phyloP scores from a whole-genome alignment of 208 protist genomes.

The Trichomonas gallinae region DNA sequence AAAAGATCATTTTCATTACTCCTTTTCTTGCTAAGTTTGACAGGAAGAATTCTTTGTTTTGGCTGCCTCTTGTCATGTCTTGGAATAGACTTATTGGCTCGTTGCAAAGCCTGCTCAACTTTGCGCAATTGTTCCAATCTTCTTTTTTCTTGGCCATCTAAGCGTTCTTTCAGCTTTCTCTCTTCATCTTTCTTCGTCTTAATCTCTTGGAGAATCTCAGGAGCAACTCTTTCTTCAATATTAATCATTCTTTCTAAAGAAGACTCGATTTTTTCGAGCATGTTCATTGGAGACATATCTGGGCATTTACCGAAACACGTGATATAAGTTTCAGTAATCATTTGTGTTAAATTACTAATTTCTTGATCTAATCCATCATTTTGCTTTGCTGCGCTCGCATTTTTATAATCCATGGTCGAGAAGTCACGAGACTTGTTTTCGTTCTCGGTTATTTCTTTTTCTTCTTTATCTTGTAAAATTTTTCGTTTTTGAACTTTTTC shows the following conservation, averaged over 20 bases:
- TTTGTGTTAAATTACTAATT: background rate
- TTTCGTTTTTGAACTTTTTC: background rate
- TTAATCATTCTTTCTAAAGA: background rate
- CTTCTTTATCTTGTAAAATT: background rate
- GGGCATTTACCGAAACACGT: background rate
- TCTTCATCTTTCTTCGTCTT: background rate
- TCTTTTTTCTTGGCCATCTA: background rate
- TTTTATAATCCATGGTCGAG: background rate
- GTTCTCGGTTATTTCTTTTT: background rate
- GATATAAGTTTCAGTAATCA: background rate
- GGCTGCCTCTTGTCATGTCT: background rate
- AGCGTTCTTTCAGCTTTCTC: background rate
- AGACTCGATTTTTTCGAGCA: background rate
- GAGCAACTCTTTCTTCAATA: background rate
- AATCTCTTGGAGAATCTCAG: background rate
- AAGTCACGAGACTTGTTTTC: background rate
- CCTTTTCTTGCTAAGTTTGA: background rate
- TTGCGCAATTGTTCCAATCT: background rate
- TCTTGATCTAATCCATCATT: background rate
- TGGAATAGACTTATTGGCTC: background rate
- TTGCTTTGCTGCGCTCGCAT: background rate
- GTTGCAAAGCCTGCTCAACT: background rate
- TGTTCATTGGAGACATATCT: background rate
- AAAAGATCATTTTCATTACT: background rate
- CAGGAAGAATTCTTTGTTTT: background rate